Evolutionary conservation across 2,329 filamentous ascomycete species (phyloP).

Genomic region (Pseudocercospora vitis): DNA sequence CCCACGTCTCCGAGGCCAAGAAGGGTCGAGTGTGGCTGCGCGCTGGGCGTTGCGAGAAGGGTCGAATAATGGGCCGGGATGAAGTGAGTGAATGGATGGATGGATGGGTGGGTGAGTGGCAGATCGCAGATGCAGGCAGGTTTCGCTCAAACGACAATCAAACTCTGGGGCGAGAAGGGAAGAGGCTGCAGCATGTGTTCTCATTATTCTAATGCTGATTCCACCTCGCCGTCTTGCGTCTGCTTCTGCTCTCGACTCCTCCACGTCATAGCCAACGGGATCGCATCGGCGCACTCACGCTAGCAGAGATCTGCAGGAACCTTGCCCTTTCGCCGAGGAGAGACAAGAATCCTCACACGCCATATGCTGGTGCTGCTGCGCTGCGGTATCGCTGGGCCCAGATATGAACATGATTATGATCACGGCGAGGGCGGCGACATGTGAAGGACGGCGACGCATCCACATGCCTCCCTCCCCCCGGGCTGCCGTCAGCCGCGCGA

Average conservation of each 20-base stretch:
- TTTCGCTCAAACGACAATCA: not conserved
- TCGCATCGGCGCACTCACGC: not conserved
- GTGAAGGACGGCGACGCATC: not conserved
- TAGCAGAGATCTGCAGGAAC: constrained; percentile 9
- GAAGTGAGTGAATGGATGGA: no score
- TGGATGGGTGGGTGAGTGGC: not conserved
- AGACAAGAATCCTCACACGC: constrained; percentile 2
- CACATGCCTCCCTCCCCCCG: not conserved
- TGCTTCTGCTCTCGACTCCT: constrained; percentile 1
- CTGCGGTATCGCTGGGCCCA: constrained; percentile 2
- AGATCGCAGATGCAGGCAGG: not conserved
- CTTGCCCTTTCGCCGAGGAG: constrained; percentile 1
- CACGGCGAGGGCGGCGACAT: not conserved
- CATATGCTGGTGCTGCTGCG: no score
- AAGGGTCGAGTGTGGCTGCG: constrained; percentile 11
- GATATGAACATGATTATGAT: no score
- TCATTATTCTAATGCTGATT: not conserved
- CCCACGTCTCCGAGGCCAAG: no score
- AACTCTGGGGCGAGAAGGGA: not conserved
- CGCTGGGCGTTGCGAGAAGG: constrained; percentile 4
- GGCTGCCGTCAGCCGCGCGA: constrained; percentile 7
- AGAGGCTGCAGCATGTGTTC: not conserved
- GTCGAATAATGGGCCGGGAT: not conserved
- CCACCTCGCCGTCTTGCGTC: no score
- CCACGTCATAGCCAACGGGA: constrained; percentile 8